Conservation (phyloP, 108 stramenopile genomes). For the Aurantiochytrium sp. region DNA sequence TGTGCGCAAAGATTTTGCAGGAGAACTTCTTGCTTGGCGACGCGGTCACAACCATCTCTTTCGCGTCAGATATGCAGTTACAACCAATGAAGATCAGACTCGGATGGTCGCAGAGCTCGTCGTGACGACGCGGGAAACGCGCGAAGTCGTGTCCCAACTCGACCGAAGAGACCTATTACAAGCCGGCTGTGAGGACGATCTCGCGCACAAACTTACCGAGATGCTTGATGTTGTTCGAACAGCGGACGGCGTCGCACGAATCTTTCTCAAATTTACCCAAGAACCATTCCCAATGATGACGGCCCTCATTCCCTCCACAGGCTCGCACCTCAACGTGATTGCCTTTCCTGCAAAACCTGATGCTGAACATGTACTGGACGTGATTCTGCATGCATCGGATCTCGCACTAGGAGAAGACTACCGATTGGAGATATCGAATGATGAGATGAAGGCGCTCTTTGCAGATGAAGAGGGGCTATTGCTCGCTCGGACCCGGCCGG, state of each 20-base stretch:
- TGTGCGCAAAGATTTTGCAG: neutral
- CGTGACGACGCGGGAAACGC: neutral
- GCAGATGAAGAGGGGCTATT: neutral
- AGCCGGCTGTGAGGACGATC: neutral
- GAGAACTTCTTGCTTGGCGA: neutral
- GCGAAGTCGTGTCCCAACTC: neutral
- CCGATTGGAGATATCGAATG: neutral
- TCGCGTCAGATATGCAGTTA: neutral
- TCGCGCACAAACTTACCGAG: neutral
- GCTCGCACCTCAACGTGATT: neutral
- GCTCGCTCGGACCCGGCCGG: neutral
- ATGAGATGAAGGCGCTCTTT: neutral
- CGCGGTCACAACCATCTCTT: neutral
- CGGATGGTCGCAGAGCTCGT: neutral
- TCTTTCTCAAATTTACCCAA: neutral
- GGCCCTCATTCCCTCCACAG: neutral
- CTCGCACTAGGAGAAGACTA: neutral
- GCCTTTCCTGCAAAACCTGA: neutral
- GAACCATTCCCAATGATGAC: neutral
- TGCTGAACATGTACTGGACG: neutral
- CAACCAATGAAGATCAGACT: neutral
- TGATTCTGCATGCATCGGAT: neutral
- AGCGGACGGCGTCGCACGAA: neutral
- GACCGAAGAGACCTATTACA: neutral
- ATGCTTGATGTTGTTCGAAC: neutral